A percentile compares a stretch with the other conserved stretches of the same genome.
phyloP scores from a whole-genome alignment of 352 stramenopile genomes.

The Pythium guiyangense region DNA sequence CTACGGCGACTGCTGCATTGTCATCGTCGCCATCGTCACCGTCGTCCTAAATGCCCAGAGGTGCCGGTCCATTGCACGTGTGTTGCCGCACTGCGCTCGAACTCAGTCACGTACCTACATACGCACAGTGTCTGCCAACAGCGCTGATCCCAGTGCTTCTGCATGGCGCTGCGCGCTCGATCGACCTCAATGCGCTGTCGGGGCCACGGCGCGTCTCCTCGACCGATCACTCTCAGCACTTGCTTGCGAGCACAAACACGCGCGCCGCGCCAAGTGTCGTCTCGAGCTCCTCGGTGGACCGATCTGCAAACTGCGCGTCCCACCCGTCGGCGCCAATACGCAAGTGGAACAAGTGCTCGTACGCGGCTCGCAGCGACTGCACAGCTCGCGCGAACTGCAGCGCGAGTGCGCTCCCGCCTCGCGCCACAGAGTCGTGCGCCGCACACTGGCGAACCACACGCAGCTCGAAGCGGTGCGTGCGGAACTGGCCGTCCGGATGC shows the following conservation, averaged over 20 bases:
- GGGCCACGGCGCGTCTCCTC: too few species aligned
- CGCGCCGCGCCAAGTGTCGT: constrained; percentile 3
- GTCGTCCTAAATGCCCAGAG: too few species aligned
- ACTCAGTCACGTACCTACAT: too few species aligned
- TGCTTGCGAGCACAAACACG: constrained; percentile 6
- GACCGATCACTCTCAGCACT: too few species aligned
- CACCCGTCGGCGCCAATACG: constrained; percentile 5
- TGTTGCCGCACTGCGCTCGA: too few species aligned
- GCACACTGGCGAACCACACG: constrained; percentile 6
- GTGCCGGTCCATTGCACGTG: too few species aligned
- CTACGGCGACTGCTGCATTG: too few species aligned
- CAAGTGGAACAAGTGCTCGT: constrained; percentile 2
- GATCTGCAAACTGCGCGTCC: constrained; percentile 4
- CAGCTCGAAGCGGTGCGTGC: constrained; percentile 8
- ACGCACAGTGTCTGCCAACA: too few species aligned
- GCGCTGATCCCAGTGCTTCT: too few species aligned
- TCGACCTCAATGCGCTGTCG: too few species aligned
- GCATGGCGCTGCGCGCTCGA: too few species aligned
- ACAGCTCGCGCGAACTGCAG: background rate
- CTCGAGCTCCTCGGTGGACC: constrained; percentile 1
- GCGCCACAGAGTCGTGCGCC: constrained; percentile 3
- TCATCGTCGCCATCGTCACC: too few species aligned
- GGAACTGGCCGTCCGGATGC: background rate
- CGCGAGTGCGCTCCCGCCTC: background rate
- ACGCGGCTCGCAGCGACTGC: background rate